Conservation (phyloP, 2,329 filamentous ascomycete genomes). For the Aspergillus puulaauensis region DNA sequence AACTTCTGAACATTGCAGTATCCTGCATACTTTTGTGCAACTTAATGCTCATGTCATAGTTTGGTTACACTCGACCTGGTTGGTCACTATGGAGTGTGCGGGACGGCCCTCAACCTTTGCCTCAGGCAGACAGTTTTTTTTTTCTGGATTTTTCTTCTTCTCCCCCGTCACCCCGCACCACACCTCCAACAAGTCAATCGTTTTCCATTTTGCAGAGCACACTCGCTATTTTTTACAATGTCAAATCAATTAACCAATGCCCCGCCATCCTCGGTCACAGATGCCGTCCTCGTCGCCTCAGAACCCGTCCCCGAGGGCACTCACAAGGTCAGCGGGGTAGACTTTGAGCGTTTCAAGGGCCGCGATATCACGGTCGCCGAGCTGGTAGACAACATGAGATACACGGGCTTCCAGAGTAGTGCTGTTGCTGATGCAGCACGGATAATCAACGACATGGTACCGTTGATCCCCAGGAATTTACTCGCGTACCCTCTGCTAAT, state of each 20-base stretch:
- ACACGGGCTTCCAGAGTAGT: constrained; percentile 82
- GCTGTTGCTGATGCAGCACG: constrained; percentile 82
- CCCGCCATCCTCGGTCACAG: constrained; percentile 63
- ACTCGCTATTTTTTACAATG: constrained; percentile 1
- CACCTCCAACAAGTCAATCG: too few species aligned
- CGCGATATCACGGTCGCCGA: constrained; percentile 81
- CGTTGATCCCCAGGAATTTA: not conserved
- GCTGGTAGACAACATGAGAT: constrained; percentile 74
- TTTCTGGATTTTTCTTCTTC: not conserved
- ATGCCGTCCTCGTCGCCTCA: constrained; percentile 82
- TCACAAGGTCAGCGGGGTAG: constrained; percentile 83
- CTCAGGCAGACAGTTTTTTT: constrained; percentile 3
- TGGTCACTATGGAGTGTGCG: not conserved
- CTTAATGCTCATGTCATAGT: too few species aligned
- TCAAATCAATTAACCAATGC: constrained; percentile 15
- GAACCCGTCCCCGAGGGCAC: constrained; percentile 69
- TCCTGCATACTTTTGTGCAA: too few species aligned
- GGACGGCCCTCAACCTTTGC: not conserved
- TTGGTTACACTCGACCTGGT: too few species aligned
- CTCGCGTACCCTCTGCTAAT: not conserved
- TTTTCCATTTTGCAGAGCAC: not conserved
- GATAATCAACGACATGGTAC: constrained; percentile 95
- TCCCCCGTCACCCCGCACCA: not conserved
- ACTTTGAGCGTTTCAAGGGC: constrained; percentile 77
- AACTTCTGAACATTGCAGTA: too few species aligned